These are phyloP conservation scores for Xylaria sp. DNA, from an alignment of 2,329 filamentous ascomycete species.

Conservation along the genomic window DNA sequence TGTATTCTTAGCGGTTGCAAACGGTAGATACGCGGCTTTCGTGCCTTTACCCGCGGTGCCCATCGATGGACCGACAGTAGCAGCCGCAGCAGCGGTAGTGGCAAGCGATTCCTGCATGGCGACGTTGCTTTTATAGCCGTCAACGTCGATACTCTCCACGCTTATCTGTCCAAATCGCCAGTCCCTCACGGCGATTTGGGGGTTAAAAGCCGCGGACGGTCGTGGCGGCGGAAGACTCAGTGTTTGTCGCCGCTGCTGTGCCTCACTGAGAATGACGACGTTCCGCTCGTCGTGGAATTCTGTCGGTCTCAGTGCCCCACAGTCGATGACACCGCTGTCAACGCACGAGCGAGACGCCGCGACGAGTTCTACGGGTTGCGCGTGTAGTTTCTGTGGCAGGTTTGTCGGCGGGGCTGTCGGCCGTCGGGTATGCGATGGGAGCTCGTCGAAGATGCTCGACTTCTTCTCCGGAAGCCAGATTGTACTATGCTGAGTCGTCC, in stretches of 20 bases:
- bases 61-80: slow-evolving; percentile 59
- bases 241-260: slow-evolving; percentile 47
- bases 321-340: slow-evolving; percentile 53
- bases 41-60: slow-evolving; percentile 73
- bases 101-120: slow-evolving; percentile 45
- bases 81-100: slow-evolving; percentile 55
- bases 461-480: slow-evolving; percentile 58
- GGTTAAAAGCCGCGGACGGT: slow-evolving; percentile 51
- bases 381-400: slow-evolving; percentile 10
- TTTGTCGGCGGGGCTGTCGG: slow-evolving; percentile 8
- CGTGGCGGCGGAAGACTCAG: slow-evolving; percentile 51
- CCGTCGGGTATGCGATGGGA: slow-evolving; percentile 55
- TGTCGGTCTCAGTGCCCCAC: slow-evolving; percentile 50
- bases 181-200: slow-evolving; percentile 63
- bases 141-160: slow-evolving; percentile 82
- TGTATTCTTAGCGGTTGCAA: slow-evolving; percentile 69
- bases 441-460: slow-evolving; percentile 60
- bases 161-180: slow-evolving; percentile 82
- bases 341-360: slow-evolving; percentile 19
- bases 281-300: slow-evolving; percentile 43
- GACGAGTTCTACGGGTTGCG: slow-evolving; percentile 24
- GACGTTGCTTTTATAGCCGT: slow-evolving; percentile 36
- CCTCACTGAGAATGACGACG: slow-evolving; percentile 47
- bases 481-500: slow-evolving; percentile 27
- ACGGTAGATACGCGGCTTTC: slow-evolving; percentile 77